Conservation (phyloP, 768 basidiomycete genomes). For the Leccinum disarticulatum region DNA sequence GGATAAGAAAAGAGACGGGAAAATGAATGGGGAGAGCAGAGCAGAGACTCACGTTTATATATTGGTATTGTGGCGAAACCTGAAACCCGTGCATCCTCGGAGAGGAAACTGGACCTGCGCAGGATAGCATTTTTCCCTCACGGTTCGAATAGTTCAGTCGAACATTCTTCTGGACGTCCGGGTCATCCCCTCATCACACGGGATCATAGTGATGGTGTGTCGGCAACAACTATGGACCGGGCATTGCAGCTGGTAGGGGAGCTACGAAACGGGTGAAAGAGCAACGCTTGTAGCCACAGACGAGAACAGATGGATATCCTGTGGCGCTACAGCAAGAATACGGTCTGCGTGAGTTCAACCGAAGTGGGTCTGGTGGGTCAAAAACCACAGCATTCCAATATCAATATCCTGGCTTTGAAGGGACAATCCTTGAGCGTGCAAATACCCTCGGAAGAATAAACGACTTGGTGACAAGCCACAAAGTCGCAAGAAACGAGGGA, state of each 20-base stretch:
- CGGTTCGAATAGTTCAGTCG: not conserved
- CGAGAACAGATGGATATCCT: constrained; percentile 1
- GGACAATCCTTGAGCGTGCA: not conserved
- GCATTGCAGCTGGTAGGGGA: not conserved
- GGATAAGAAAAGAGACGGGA: constrained; percentile 1
- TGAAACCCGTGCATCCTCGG: not conserved
- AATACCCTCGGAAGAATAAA: not conserved
- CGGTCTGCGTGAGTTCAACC: not conserved
- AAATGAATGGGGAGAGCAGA: constrained; percentile 9
- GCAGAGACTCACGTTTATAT: constrained; percentile 2
- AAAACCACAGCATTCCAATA: not conserved
- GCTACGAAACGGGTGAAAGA: not conserved
- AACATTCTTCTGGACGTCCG: constrained; percentile 1
- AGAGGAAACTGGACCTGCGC: not conserved
- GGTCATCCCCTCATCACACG: no score
- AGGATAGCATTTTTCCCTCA: not conserved
- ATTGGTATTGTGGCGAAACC: constrained; percentile 1
- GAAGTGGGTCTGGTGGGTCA: not conserved
- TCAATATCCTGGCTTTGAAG: not conserved
- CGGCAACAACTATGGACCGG: not conserved
- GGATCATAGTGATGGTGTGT: not conserved
- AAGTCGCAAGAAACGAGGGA: not conserved
- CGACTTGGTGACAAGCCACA: not conserved
- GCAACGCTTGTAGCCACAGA: constrained; percentile 8
- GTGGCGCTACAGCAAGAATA: constrained; percentile 1